Conservation (phyloP, 345 rosid genomes). For the Hypericum androsaemum region DNA sequence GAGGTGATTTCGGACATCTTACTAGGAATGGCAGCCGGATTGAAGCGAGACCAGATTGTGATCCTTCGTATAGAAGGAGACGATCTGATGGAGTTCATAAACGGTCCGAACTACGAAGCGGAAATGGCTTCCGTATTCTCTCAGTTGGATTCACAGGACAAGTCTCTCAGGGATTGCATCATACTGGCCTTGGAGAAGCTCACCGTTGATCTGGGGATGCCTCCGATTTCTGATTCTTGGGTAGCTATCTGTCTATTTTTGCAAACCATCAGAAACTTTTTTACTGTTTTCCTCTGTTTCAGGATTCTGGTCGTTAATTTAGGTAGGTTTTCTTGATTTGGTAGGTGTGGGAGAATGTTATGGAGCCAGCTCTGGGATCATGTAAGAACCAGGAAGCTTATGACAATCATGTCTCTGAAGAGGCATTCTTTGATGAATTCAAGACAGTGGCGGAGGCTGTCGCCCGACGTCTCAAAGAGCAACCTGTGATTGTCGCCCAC, state of each 20-base stretch:
- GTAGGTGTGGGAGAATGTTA: conserved; percentile 65
- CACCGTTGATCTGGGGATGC: conserved; percentile 88
- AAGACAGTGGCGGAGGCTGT: conserved; percentile 53
- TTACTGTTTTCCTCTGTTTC: not conserved
- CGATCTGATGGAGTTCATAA: conserved; percentile 75
- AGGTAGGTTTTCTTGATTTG: not conserved
- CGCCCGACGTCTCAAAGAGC: conserved; percentile 73
- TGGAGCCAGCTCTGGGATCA: conserved; percentile 54
- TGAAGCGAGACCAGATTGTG: conserved; percentile 88
- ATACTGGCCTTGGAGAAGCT: conserved; percentile 55
- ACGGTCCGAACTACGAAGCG: conserved; percentile 51
- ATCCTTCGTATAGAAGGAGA: conserved; percentile 95
- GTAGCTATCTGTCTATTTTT: conserved; percentile 21
- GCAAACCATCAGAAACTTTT: not conserved
- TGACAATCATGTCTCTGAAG: conserved; percentile 39
- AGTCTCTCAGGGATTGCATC: conserved; percentile 38
- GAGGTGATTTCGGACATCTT: conserved; percentile 82
- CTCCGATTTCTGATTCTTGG: conserved; percentile 80
- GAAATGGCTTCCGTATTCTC: conserved; percentile 56
- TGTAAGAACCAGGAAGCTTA: conserved; percentile 20
- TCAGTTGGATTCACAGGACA: conserved; percentile 30
- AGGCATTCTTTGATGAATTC: conserved; percentile 50
- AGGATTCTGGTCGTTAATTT: not conserved
- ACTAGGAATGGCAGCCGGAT: conserved; percentile 93
- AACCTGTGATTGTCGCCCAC: conserved; percentile 91